These are phyloP conservation scores for Rubia peregrina DNA, from an alignment of 305 asterid genomes.

Conservation along the genomic window DNA sequence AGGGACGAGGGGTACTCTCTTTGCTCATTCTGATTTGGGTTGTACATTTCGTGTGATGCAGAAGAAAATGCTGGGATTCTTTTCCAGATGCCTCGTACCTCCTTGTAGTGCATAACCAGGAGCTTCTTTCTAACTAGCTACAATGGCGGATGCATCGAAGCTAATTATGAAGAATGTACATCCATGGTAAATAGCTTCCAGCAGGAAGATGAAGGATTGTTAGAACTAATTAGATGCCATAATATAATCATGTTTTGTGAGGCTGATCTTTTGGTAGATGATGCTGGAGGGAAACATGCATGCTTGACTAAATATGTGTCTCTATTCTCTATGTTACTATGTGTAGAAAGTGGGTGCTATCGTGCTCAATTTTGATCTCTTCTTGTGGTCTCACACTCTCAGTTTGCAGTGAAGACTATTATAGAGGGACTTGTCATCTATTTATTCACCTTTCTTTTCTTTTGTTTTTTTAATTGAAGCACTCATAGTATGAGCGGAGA, in stretches of 20 bases:
- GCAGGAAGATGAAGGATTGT: no score
- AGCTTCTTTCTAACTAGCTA: not conserved
- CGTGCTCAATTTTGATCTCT: no score
- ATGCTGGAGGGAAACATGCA: not conserved
- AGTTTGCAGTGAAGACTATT: no score
- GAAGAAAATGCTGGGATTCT: slow-evolving; percentile 77
- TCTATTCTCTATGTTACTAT: not conserved
- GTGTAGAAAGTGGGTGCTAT: not conserved
- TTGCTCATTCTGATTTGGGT: no score
- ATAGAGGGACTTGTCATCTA: no score
- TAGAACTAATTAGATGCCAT: not conserved
- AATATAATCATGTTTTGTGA: not conserved
- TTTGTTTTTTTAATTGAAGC: no score
- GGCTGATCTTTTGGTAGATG: not conserved
- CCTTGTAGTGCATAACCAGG: slow-evolving; percentile 52
- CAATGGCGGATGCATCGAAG: not conserved
- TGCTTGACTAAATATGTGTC: not conserved
- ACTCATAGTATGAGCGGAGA: no score
- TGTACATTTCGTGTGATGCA: slow-evolving; percentile 24
- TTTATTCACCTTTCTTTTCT: no score
- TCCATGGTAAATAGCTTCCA: not conserved
- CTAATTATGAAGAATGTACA: not conserved
- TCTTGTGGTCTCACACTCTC: no score
- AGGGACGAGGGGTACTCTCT: no score
- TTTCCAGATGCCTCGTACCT: slow-evolving; percentile 76